Conservation (phyloP, 129 eudicot genomes). For the Flaveria bidentis region DNA sequence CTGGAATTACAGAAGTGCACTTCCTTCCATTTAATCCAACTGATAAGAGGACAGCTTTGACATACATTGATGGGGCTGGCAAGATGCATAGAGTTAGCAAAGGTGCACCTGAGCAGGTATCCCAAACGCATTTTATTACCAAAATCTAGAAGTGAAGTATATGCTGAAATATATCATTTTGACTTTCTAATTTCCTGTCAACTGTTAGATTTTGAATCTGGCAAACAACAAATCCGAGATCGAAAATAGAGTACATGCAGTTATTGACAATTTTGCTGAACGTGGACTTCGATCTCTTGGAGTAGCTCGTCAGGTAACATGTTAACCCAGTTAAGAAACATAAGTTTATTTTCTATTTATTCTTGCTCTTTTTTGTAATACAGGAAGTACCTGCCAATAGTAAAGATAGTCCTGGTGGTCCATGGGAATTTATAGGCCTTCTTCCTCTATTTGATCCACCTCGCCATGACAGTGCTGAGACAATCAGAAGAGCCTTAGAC, state of each 20-base stretch:
- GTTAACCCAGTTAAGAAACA: neutral
- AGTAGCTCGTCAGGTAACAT: conserved; percentile 47
- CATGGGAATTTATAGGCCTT: conserved; percentile 54
- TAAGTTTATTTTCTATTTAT: neutral
- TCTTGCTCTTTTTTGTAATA: neutral
- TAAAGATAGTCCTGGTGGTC: conserved; percentile 58
- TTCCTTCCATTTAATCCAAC: conserved; percentile 59
- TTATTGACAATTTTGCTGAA: conserved; percentile 59
- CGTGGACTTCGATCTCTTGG: conserved; percentile 63
- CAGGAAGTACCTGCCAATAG: conserved; percentile 52
- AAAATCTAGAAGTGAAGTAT: neutral
- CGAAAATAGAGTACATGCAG: conserved; percentile 46
- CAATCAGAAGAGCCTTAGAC: conserved; percentile 51
- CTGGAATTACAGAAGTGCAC: conserved; percentile 56
- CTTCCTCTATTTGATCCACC: conserved; percentile 64
- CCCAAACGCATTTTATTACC: neutral
- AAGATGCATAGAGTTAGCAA: conserved; percentile 63
- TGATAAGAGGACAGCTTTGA: conserved; percentile 55
- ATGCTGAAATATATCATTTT: neutral
- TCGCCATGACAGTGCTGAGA: conserved; percentile 59
- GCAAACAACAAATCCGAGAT: conserved; percentile 47
- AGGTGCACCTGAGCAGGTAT: conserved; percentile 67
- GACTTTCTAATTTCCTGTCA: neutral
- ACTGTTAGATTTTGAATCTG: conserved; percentile 42
- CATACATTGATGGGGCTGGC: conserved; percentile 52